Base-by-base conservation (phyloP, 306 rosid genomes). In the Phaseolus lunatus region DNA sequence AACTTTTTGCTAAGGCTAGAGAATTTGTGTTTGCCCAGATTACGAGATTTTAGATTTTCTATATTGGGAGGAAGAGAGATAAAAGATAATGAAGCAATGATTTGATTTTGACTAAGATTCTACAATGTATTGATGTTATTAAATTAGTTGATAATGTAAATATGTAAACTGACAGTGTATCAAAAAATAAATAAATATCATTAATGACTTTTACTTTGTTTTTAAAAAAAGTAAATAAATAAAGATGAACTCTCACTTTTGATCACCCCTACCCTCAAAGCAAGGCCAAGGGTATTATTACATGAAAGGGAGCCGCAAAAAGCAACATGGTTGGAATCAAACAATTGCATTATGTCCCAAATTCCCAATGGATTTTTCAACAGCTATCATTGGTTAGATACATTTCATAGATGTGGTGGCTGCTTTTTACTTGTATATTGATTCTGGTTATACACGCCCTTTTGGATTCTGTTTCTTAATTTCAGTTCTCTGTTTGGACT, bases 291-390 rank as follows among this genome's bases (percentile, higher is more conserved):
- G 13, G 1, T 27, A 71, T 50, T 71, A n/a, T n/a, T n/a, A 9
- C 6, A 58, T 26, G 65, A 37, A 48, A 29, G 5, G 33, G 48
- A 12, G 49, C 64, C 48, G 7, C 52, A 72, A 16, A 71, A 72
- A 49, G 63, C 65, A 35, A 27, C 31, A 41, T 44, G 70, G 20
- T 44, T 59, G 78, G 43, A 43, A 35, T 26, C 14, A 22, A 73
- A 73, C 22, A 27, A 43, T 61, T 27, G 39, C 18, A 39, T 73
- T 39, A 24, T 41, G 24, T 54, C 26, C 53, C n/a, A n/a, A n/a
- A n/a, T n/a, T n/a, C n/a, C n/a, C 52, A 59, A 29, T 75, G 35
- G 33, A 27, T 62, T 75, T 75, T 65, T 70, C 67, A 78, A 29
- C 59, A 29, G 43, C 65, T 19, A 43, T 67, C 45, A 24, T 73